phyloP scores from a whole-genome alignment of 2,329 filamentous ascomycete genomes.

The Alternaria sp. region DNA sequence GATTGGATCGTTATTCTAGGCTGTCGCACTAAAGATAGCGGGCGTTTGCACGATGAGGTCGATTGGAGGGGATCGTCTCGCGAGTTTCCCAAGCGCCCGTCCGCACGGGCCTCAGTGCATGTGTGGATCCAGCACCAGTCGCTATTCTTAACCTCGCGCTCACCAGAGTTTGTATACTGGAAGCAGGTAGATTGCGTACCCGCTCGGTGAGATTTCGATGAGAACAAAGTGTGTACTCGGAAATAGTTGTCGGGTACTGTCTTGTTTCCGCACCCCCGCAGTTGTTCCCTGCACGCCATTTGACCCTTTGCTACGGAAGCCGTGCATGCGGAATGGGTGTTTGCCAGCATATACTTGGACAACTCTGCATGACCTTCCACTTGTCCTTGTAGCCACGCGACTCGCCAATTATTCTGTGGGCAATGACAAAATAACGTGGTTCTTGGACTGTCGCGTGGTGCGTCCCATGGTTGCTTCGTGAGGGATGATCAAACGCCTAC shows the following conservation, averaged over 20 bases:
- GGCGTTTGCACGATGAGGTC: slow-evolving; percentile 32
- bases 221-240: not conserved
- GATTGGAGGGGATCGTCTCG: slow-evolving; percentile 29
- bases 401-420: not conserved
- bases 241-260: not conserved
- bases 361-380: not conserved
- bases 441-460: not conserved
- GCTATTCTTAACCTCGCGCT: slow-evolving; percentile 30
- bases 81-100: slow-evolving; percentile 24
- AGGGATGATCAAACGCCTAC: slow-evolving; percentile 9
- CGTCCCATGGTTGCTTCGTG: slow-evolving; percentile 5
- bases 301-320: not conserved
- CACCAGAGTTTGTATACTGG: slow-evolving; percentile 6
- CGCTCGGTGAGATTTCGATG: slow-evolving; percentile 11
- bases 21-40: slow-evolving; percentile 30
- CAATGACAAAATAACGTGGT: not conserved
- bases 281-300: slow-evolving; percentile 5
- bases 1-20: slow-evolving; percentile 35
- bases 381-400: not conserved
- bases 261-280: slow-evolving; percentile 7
- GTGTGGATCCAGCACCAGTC: slow-evolving; percentile 16
- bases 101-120: slow-evolving; percentile 21
- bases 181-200: slow-evolving; percentile 18
- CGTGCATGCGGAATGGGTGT: not conserved
- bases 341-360: not conserved